A percentile compares a stretch with the other conserved stretches of the same genome.
These are phyloP conservation scores for Kwoniella mangroviensis DNA, from an alignment of 768 basidiomycete species.

Conservation along the genomic window DNA sequence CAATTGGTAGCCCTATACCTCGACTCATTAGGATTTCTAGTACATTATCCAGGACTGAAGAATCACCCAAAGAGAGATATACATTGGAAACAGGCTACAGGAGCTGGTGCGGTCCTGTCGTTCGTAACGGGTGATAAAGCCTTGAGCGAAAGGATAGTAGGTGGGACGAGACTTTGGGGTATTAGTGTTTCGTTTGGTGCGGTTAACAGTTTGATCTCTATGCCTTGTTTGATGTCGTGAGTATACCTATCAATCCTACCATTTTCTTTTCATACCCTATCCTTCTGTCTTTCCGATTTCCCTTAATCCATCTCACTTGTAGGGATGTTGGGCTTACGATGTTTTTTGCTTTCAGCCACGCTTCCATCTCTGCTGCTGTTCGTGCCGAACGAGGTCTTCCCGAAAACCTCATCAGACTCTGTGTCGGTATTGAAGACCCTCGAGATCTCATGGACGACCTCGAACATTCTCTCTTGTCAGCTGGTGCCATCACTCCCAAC, in stretches of 20 bases:
- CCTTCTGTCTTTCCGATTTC: background rate
- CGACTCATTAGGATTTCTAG: constrained; percentile 78
- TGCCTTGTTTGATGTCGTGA: constrained; percentile 99
- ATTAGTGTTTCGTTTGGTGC: constrained; percentile 98
- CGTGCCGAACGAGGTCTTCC: constrained; percentile 95
- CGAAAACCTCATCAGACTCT: constrained; percentile 97
- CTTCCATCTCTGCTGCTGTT: constrained; percentile 94
- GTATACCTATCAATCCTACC: constrained; percentile 57
- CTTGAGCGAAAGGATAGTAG: constrained; percentile 89
- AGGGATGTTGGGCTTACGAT: too few species aligned
- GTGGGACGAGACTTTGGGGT: constrained; percentile 89
- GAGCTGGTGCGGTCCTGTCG: constrained; percentile 89
- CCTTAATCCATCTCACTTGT: background rate
- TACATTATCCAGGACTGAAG: constrained; percentile 88
- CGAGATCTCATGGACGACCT: constrained; percentile 92
- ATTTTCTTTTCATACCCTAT: too few species aligned
- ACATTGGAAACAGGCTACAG: constrained; percentile 88
- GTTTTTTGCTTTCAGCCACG: constrained; percentile 67
- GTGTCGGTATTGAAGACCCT: constrained; percentile 96
- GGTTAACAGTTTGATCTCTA: constrained; percentile 96
- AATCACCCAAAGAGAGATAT: constrained; percentile 80
- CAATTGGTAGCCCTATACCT: constrained; percentile 85
- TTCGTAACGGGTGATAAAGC: constrained; percentile 92
- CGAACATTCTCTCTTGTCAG: constrained; percentile 86
- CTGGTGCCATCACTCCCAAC: constrained; percentile 73